Conservation (phyloP, 2,329 filamentous ascomycete genomes). For the Aureobasidium leucospermi region DNA sequence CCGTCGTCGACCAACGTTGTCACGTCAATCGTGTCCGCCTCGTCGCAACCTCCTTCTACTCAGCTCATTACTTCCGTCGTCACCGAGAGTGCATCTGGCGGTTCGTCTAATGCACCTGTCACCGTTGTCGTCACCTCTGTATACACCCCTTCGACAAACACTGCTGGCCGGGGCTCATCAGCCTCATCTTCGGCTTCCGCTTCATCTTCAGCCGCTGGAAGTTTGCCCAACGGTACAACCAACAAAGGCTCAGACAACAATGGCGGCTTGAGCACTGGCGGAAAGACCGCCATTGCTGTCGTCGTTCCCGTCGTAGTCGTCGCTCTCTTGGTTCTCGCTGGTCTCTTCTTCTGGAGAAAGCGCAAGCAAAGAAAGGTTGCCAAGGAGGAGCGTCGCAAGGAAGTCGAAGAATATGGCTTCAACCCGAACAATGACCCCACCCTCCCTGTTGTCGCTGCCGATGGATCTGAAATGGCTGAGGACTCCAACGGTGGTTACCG, state of each 20-base stretch:
- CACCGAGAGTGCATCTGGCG: conserved; percentile 16
- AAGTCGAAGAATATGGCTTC: conserved; percentile 94
- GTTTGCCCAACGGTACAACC: conserved; percentile 16
- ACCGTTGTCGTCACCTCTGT: conserved; percentile 22
- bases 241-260: conserved; percentile 16
- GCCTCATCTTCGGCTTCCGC: conserved; percentile 15
- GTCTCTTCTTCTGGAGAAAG: conserved; percentile 79
- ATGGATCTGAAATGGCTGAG: conserved; percentile 69
- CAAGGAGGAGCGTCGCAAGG: conserved; percentile 84
- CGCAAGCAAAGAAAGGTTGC: conserved; percentile 77
- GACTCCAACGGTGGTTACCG: conserved; percentile 74
- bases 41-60: conserved; percentile 19
- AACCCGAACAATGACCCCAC: conserved; percentile 96
- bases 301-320: conserved; percentile 89
- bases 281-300: conserved; percentile 84
- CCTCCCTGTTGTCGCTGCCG: conserved; percentile 53
- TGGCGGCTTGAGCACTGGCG: conserved; percentile 51
- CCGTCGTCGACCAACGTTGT: conserved; percentile 17
- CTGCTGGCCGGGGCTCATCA: conserved; percentile 8
- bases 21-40: conserved; percentile 18
- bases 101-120: conserved; percentile 13
- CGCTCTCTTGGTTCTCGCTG: conserved; percentile 67
- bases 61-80: conserved; percentile 21
- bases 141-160: conserved; percentile 14
- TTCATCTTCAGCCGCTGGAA: conserved; percentile 18